These are phyloP conservation scores for Paradendryphiella salina DNA, from an alignment of 2,329 filamentous ascomycete species.

Conservation along the genomic window DNA sequence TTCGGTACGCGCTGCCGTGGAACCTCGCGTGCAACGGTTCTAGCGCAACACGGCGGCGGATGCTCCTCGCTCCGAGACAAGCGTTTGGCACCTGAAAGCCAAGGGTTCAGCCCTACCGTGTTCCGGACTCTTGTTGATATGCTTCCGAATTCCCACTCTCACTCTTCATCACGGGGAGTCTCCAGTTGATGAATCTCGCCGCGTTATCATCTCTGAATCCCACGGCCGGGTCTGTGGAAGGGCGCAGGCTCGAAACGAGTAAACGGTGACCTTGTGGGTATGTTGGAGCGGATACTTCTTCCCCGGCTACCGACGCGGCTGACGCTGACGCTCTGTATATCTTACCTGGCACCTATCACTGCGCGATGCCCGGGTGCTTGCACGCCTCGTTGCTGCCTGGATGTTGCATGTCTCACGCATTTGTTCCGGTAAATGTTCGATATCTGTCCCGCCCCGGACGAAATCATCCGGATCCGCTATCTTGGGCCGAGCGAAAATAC, in stretches of 20 bases:
- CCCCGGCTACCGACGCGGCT: neutral
- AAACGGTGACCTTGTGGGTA: too few species aligned
- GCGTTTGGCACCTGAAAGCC: neutral
- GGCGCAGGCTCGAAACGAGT: neutral
- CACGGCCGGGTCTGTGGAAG: too few species aligned
- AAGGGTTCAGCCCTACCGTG: slow-evolving; percentile 12
- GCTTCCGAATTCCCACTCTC: slow-evolving; percentile 5
- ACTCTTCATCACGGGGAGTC: neutral
- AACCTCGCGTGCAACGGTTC: neutral
- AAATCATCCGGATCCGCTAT: neutral
- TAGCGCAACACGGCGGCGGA: slow-evolving; percentile 10
- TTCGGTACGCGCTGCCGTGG: slow-evolving; percentile 1
- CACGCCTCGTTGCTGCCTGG: neutral
- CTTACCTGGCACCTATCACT: neutral
- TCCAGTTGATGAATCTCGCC: too few species aligned
- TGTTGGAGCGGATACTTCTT: neutral
- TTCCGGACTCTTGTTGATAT: slow-evolving; percentile 4
- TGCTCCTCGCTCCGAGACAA: slow-evolving; percentile 6
- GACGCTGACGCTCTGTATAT: neutral
- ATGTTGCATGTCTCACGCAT: neutral
- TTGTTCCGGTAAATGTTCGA: neutral
- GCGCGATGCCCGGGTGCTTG: neutral
- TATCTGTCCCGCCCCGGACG: neutral
- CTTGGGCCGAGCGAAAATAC: too few species aligned
- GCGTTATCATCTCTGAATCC: too few species aligned